Evolutionary conservation across 2,329 filamentous ascomycete genomes (phyloP), one percentile per base, ranked within the genome.

Genomic region (Ophiostoma ulmi): DNA sequence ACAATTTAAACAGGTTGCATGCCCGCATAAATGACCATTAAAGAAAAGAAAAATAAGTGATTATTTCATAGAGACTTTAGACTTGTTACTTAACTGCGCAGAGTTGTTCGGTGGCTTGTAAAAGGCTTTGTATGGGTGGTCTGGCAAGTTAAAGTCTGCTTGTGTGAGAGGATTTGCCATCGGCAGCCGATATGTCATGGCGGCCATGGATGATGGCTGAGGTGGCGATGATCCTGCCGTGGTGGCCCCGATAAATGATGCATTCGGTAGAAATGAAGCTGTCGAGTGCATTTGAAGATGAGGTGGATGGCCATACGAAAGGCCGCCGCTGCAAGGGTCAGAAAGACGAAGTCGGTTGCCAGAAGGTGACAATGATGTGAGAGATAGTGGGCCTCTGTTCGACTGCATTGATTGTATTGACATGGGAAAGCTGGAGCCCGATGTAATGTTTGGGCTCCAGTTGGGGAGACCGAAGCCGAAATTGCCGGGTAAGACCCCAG

Each of bases 41-140:
- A 17, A 41, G 7, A 22, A 22, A 5, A 1, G 61, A 26, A 2
- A 36, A 13, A 63, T 17, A 0, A 74, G 70, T 38, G 5, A 65
- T 11, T 14, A n/a, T 17, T 38, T 31, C 58, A 63, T 8, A 3
- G 13, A 17, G 26, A 63, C 58, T 63, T 4, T 8, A 8, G 44
- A 7, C 44, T 48, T 48, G 7, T 35, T 2, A 6, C n/a, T 31
- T 0, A 36, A n/a, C 31, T 64, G 36, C 17, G 36, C 71, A 31
- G 73, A 70, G 36, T 74, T 72, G 35, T 86, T 90, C 1, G 91
- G 91, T 48, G 91, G 89, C 73, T 93, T 89, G 75, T 94, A 96
- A 79, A 90, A 90, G 68, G 89, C 88, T 77, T 92, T 90, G 76
- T 95, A 96, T 0, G 93, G 92, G 79, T 94, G 91, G 74, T 92